Percentiles rank a stretch among this genome's conserved stretches.
Evolutionary conservation across 2,329 filamentous ascomycete species (phyloP).

Genomic region (Ophidiomyces ophidiicola): DNA sequence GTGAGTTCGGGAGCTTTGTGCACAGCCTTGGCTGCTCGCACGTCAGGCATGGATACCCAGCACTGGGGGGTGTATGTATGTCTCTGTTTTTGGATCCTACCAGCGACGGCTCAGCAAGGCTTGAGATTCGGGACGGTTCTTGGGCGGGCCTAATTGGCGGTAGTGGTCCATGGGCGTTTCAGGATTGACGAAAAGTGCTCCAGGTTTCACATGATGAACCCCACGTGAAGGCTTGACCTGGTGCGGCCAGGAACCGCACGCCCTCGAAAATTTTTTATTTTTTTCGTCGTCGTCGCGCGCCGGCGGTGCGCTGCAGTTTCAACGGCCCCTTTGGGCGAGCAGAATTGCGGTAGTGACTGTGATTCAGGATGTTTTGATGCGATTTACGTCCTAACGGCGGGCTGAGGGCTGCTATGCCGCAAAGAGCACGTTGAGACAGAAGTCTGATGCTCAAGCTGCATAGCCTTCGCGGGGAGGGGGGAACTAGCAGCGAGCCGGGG

Average conservation of each 20-base stretch:
- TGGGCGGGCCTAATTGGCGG: constrained; percentile 1
- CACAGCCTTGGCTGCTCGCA: too few species aligned
- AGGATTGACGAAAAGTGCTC: constrained; percentile 5
- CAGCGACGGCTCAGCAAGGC: constrained; percentile 3
- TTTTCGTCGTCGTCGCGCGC: background rate
- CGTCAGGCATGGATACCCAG: too few species aligned
- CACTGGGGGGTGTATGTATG: constrained; percentile 3
- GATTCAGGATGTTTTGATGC: constrained; percentile 4
- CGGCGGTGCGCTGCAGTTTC: background rate
- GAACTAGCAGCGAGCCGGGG: background rate
- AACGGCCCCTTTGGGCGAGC: constrained; percentile 4
- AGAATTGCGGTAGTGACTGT: background rate
- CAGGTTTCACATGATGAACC: constrained; percentile 11
- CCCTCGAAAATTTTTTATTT: background rate
- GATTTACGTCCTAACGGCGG: background rate
- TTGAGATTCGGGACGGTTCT: constrained; percentile 5
- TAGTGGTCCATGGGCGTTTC: constrained; percentile 5
- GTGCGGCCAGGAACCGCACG: background rate
- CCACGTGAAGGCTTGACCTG: constrained; percentile 3
- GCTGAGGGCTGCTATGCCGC: background rate
- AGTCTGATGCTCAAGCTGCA: constrained; percentile 4
- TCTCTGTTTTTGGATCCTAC: constrained; percentile 1
- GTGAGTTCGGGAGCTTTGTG: too few species aligned
- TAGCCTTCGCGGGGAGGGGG: background rate
- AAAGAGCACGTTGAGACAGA: constrained; percentile 6